phyloP scores from a whole-genome alignment of 2,329 filamentous ascomycete species.

The Colletotrichum magnum region DNA sequence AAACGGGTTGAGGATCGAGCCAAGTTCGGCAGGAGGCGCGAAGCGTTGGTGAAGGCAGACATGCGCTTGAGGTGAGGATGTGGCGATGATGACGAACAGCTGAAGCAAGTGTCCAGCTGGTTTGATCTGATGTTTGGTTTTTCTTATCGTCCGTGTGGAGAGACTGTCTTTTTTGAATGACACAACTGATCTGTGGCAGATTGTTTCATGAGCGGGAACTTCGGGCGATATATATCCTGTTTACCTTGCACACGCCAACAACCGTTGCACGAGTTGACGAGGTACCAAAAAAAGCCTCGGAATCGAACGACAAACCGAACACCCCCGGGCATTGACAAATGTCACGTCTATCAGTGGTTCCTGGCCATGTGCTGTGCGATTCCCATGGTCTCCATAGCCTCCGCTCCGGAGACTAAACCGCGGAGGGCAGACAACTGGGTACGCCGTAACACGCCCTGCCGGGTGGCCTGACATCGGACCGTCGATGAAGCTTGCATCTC shows the following conservation, averaged over 20 bases:
- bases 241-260: too few relatives aligned
- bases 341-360: constrained; percentile 13
- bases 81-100: constrained; percentile 13
- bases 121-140: constrained; percentile 28
- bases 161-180: not conserved
- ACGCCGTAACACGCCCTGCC: constrained; percentile 23
- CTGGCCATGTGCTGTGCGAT: not conserved
- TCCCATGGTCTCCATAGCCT: not conserved
- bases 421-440: constrained; percentile 22
- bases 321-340: constrained; percentile 32
- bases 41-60: constrained; percentile 20
- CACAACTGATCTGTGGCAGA: not conserved
- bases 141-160: constrained; percentile 6
- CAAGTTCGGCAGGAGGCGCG: constrained; percentile 15
- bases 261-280: too few relatives aligned
- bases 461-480: constrained; percentile 36
- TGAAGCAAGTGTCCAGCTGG: constrained; percentile 18
- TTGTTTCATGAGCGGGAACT: not conserved
- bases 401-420: constrained; percentile 29
- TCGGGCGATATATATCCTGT: not conserved
- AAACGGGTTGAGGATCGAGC: constrained; percentile 1
- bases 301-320: not conserved
- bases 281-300: too few relatives aligned
- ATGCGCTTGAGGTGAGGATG: not conserved
- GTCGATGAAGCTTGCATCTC: constrained; percentile 33